Evolutionary conservation across 2,329 filamentous ascomycete species (phyloP).

Genomic region (Diaporthe helianthi): DNA sequence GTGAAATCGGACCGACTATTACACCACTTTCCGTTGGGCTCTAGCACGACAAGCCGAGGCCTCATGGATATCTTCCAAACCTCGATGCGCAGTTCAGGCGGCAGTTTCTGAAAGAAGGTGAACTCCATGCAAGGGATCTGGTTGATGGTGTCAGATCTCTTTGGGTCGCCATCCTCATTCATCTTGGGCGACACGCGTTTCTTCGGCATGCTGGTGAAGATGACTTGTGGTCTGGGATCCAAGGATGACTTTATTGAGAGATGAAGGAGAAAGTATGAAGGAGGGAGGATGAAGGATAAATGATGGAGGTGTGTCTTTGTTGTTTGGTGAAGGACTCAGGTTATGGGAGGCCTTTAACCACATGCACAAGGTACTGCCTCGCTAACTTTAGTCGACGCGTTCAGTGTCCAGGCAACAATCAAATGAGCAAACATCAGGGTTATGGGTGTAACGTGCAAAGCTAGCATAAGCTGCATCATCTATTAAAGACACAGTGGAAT

Average conservation of each 20-base stretch:
- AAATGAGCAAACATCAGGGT: neutral
- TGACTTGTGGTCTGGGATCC: neutral
- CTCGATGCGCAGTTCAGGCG: too few relatives aligned
- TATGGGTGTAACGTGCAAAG: neutral
- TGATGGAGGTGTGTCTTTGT: too few relatives aligned
- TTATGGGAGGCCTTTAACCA: neutral
- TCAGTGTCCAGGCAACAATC: slow-evolving; percentile 1
- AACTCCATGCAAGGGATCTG: too few relatives aligned
- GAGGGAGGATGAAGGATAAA: neutral
- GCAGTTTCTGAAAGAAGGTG: too few relatives aligned
- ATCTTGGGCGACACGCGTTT: neutral
- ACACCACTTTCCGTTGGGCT: too few relatives aligned
- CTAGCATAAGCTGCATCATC: neutral
- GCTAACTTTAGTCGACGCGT: neutral
- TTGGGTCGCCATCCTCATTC: too few relatives aligned
- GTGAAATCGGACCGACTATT: too few relatives aligned
- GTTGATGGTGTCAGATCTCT: too few relatives aligned
- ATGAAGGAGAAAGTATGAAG: neutral
- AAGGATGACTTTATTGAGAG: neutral
- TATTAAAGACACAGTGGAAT: neutral
- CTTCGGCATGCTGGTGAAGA: neutral
- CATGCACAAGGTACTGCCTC: neutral
- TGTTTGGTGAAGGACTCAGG: too few relatives aligned
- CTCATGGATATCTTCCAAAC: too few relatives aligned
- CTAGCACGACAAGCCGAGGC: too few relatives aligned